These are phyloP conservation scores for Talaromyces sp. DNA, from an alignment of 2,329 filamentous ascomycete genomes.

Conservation along the genomic window DNA sequence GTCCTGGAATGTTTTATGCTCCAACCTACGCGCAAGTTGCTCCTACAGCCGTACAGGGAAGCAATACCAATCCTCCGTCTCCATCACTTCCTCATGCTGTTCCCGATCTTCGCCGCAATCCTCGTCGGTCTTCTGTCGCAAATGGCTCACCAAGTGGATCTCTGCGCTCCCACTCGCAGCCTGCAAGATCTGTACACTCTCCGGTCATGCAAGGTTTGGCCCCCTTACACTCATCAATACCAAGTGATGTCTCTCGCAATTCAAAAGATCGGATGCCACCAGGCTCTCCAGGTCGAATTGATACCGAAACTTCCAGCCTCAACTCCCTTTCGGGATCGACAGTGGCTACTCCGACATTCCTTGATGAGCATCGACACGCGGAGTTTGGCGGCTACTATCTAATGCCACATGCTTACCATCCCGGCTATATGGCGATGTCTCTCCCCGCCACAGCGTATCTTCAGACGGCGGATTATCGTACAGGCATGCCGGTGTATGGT, in stretches of 20 bases:
- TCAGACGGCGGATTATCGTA: conserved; percentile 33
- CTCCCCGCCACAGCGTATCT: conserved; percentile 35
- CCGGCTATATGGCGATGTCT: conserved; percentile 37
- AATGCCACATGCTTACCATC: conserved; percentile 42
- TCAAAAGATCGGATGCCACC: conserved; percentile 32
- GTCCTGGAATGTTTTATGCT: conserved; percentile 35
- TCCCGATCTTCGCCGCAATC: conserved; percentile 44
- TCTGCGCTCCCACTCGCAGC: conserved; percentile 49
- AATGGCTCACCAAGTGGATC: conserved; percentile 42
- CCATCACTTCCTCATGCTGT: conserved; percentile 39
- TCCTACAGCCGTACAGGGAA: conserved; percentile 35
- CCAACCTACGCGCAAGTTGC: conserved; percentile 37
- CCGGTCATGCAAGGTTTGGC: conserved; percentile 31
- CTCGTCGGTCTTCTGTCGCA: conserved; percentile 43
- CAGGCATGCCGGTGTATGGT: conserved; percentile 23
- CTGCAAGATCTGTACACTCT: conserved; percentile 43
- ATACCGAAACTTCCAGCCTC: conserved; percentile 29
- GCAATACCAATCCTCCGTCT: conserved; percentile 46
- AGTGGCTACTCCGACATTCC: conserved; percentile 30
- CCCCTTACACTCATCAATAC: conserved; percentile 31
- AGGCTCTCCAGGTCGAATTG: conserved; percentile 33
- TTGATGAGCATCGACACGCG: conserved; percentile 38
- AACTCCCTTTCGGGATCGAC: conserved; percentile 9
- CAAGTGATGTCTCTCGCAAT: conserved; percentile 29
- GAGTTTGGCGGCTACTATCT: conserved; percentile 48